phyloP scores from a whole-genome alignment of 805 yeast species.

The Candida tibetensis region DNA sequence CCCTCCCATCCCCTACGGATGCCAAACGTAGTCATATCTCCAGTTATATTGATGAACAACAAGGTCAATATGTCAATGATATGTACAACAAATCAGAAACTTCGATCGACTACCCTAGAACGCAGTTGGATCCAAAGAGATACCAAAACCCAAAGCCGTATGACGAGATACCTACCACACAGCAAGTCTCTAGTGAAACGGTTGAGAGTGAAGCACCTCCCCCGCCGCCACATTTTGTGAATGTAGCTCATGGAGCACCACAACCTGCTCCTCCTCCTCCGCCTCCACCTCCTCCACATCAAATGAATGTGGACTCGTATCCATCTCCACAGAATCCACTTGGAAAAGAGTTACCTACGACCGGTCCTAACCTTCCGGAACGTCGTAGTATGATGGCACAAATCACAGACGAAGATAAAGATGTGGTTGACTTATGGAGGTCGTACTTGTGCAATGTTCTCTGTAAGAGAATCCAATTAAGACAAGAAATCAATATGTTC shows the following conservation, averaged over 20 bases:
- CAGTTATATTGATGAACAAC: conserved; percentile 26
- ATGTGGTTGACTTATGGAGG: conserved; percentile 28
- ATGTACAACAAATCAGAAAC: conserved; percentile 5
- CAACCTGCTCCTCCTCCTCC: no score
- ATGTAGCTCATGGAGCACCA: not conserved
- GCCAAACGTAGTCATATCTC: conserved; percentile 23
- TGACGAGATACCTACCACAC: not conserved
- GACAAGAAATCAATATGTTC: conserved; percentile 40
- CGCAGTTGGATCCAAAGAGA: conserved; percentile 9
- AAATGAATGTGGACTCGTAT: not conserved
- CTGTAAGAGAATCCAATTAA: conserved; percentile 35
- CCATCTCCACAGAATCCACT: not conserved
- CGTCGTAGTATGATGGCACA: not conserved
- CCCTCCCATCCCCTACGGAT: not conserved
- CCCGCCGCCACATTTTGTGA: conserved; percentile 25
- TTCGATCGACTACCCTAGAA: conserved; percentile 8
- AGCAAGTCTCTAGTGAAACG: conserved; percentile 1
- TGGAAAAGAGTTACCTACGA: not conserved
- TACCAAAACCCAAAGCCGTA: not conserved
- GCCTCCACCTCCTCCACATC: no score
- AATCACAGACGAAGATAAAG: conserved; percentile 1
- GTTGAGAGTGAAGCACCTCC: conserved; percentile 21
- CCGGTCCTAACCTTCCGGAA: not conserved
- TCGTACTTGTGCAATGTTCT: conserved; percentile 33
- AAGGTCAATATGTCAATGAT: conserved; percentile 12